These are phyloP conservation scores for Lippia alba DNA, from an alignment of 305 asterid species.

Conservation along the genomic window DNA sequence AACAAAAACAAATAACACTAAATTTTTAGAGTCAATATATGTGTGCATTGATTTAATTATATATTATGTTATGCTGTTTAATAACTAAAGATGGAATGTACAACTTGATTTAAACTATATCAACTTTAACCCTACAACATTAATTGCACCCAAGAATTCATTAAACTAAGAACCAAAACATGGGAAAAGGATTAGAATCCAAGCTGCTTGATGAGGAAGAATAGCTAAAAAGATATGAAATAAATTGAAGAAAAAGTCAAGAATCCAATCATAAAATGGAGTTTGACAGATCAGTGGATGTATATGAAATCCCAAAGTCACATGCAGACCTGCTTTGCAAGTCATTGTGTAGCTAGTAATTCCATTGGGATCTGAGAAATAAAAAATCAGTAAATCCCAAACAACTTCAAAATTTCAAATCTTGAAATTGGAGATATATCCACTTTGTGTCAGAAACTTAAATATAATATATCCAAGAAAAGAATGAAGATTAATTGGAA, in stretches of 20 bases:
- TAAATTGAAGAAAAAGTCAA: conserved; percentile 32
- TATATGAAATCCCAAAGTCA: conserved; percentile 39
- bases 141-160: background rate
- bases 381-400: conserved; percentile 4
- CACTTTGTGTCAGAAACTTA: conserved; percentile 39
- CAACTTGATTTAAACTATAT: no score
- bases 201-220: conserved; percentile 37
- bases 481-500: conserved; percentile 12
- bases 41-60: background rate
- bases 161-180: background rate
- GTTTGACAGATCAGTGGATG: conserved; percentile 43
- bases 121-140: no score
- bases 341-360: conserved; percentile 29
- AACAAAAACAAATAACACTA: background rate
- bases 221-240: conserved; percentile 10
- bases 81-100: background rate
- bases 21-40: no score
- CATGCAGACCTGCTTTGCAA: conserved; percentile 46
- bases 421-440: conserved; percentile 17
- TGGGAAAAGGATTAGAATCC: conserved; percentile 22
- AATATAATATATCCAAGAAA: conserved; percentile 27
- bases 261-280: conserved; percentile 27
- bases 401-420: conserved; percentile 5
- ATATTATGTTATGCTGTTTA: background rate
- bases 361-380: conserved; percentile 48